Base-by-base conservation (phyloP, 2,329 filamentous ascomycete genomes). In the Stylonectria norvegica region DNA sequence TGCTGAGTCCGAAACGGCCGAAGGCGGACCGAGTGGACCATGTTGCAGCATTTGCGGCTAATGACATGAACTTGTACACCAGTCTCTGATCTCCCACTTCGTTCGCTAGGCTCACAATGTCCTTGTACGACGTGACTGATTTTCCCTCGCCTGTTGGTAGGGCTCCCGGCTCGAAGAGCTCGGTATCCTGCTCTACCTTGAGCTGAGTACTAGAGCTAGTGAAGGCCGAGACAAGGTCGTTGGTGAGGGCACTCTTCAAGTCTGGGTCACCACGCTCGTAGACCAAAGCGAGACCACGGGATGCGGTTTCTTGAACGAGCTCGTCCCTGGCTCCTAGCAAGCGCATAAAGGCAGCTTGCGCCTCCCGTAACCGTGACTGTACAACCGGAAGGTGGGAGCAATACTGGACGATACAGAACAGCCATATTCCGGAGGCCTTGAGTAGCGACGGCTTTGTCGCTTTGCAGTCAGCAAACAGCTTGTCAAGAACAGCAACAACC, bases 1-100 rank as follows among this genome's bases (percentile, higher is more conserved):
- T 93, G 62, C 89, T 94, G 35, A 98, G 75, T 0, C 93, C 93
- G 52, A 97, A 96, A 9, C 89, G 79, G 3, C 93, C 93, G 65
- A 98, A 97, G 0, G 93, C 93, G 1, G 93, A 94, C 36, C 93
- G 81, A n/a, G 89, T 95, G 2, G 89, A 91, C 93, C 93, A 98
- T 12, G 95, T 94, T 1, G 90, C 89, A 34, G 95, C 94, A 57
- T 96, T 95, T 2, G 89, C 89, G 3, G 93, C 93, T 52, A 98
- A 75, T 1, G 90, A 91, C 93, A 98, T 98, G 68, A 98, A 97
- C 46, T 90, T 89, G 70, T 98, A 98, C 1, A 97, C 87, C n/a
- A 98, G 72, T 53, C 86, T 90, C 43, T 93, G 91, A 57, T 98
- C 91, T 9, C 93, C 93, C 22, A 96, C 90, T 66, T 98, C 93